Evolutionary conservation across 2,329 filamentous ascomycete genomes (phyloP), one percentile per base, ranked within the genome.

Genomic region (Thermothelomyces thermophilus): DNA sequence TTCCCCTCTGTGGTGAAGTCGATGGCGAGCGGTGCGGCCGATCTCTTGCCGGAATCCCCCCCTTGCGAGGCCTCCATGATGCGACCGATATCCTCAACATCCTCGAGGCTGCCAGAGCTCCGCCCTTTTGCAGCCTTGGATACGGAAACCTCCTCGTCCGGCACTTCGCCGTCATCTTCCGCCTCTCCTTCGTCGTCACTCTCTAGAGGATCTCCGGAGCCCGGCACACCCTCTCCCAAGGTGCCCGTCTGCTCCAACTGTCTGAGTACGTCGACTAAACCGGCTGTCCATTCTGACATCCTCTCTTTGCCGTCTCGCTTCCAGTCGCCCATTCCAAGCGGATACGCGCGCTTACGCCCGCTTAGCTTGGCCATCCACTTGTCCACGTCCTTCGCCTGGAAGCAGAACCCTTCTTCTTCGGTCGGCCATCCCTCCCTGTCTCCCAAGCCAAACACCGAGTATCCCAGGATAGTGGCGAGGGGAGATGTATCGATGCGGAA

Each of bases 361-460:
- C 90, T 95, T 61, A 98, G 70, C 64, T 90, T 94, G n/a, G 91
- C 90, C 86, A 98, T 87, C 91, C 93, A 97, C 64, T 83, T 90
- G 65, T 98, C 91, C 3, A 94, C 75, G 58, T 95, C 84, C 62
- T 84, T 87, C 1, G 91, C 91, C 65, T 97, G 91, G 55, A 88
- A 90, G 65, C 91, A 96, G 69, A 90, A 98, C 0, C 91, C 91
- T 59, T 93, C 87, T 52, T 84, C 80, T 68, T 95, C 90, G 0
- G 85, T 88, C 1, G 90, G 88, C 91, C 93, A 98, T 51, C 87
- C 89, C 64, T 95, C 87, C 55, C 79, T 82, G 65, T 97, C 91
- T 16, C 91, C 91, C 62, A 96, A 86, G 0, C 93, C 93, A 70
- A 97, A 97, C 0, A 97, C 90, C 0, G 88, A 88, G 64, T 95